phyloP scores from a whole-genome alignment of 176 grass and related monocot species.

The Areca catechu region DNA sequence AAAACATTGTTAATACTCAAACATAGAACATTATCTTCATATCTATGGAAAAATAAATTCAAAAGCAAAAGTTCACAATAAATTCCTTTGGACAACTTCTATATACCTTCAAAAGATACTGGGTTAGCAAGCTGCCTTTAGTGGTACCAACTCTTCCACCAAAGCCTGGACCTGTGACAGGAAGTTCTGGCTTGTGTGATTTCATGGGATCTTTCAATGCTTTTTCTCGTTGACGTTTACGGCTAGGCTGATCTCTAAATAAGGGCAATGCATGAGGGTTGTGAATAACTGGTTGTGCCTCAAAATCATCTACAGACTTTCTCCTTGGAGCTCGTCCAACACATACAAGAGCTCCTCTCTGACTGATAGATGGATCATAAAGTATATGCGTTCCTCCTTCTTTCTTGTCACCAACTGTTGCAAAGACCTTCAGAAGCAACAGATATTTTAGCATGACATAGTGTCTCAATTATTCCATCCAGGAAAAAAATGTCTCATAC shows the following conservation, averaged over 20 bases:
- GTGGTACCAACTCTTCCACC: slow-evolving; percentile 91
- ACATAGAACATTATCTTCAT: not conserved
- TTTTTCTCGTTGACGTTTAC: slow-evolving; percentile 88
- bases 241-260: slow-evolving; percentile 83
- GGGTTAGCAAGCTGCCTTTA: slow-evolving; percentile 89
- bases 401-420: slow-evolving; percentile 93
- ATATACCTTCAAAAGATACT: slow-evolving; percentile 87
- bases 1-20: slow-evolving; percentile 4
- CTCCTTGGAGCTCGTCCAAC: slow-evolving; percentile 83
- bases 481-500: not conserved
- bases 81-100: not conserved
- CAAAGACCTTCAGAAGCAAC: slow-evolving; percentile 62
- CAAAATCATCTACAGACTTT: slow-evolving; percentile 90
- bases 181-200: slow-evolving; percentile 85
- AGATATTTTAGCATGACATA: not conserved
- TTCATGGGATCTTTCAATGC: slow-evolving; percentile 82
- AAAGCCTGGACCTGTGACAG: slow-evolving; percentile 79
- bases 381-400: slow-evolving; percentile 82
- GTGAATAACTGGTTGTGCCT: slow-evolving; percentile 86
- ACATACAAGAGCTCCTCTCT: slow-evolving; percentile 92
- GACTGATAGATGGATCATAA: slow-evolving; percentile 90
- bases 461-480: too few species aligned
- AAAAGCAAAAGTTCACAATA: too few species aligned
- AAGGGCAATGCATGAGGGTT: slow-evolving; percentile 88
- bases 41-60: not conserved